phyloP scores from a whole-genome alignment of 106 monocot species.

The Platanthera guangdongensis region DNA sequence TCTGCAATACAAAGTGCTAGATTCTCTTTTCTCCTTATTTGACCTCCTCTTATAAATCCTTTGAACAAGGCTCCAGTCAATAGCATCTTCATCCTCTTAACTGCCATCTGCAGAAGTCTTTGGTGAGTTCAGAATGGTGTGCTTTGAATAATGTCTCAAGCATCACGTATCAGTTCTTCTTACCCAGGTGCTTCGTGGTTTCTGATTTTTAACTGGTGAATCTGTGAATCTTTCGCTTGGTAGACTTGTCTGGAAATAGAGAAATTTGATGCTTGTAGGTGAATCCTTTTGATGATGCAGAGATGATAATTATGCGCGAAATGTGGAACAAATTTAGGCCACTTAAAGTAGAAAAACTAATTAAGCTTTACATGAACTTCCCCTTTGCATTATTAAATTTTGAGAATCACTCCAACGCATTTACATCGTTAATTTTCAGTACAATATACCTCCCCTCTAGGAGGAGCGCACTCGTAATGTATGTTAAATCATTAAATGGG shows the following conservation, averaged over 20 bases:
- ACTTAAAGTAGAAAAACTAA: too few species aligned
- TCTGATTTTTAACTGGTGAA: neutral
- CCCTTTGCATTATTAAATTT: too few species aligned
- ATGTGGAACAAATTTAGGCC: too few species aligned
- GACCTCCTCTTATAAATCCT: constrained; percentile 20
- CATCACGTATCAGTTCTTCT: neutral
- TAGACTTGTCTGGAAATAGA: constrained; percentile 1
- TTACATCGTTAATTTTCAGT: too few species aligned
- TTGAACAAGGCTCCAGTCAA: constrained; percentile 20
- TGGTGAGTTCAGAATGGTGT: neutral
- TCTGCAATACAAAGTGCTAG: constrained; percentile 32
- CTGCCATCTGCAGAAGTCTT: constrained; percentile 15
- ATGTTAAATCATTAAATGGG: too few species aligned
- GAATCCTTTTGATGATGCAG: too few species aligned
- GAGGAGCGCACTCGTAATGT: too few species aligned
- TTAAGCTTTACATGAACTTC: too few species aligned
- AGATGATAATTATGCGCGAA: too few species aligned
- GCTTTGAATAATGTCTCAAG: neutral
- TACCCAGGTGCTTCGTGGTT: neutral
- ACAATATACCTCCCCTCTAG: too few species aligned
- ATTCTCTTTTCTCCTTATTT: constrained; percentile 39
- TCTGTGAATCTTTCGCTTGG: neutral
- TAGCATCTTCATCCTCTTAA: constrained; percentile 28
- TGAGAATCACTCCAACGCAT: too few species aligned
- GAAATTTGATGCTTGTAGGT: too few species aligned